These are phyloP conservation scores for Cryptosporidium parvum DNA, from an alignment of 169 alveolate species.

Conservation along the genomic window DNA sequence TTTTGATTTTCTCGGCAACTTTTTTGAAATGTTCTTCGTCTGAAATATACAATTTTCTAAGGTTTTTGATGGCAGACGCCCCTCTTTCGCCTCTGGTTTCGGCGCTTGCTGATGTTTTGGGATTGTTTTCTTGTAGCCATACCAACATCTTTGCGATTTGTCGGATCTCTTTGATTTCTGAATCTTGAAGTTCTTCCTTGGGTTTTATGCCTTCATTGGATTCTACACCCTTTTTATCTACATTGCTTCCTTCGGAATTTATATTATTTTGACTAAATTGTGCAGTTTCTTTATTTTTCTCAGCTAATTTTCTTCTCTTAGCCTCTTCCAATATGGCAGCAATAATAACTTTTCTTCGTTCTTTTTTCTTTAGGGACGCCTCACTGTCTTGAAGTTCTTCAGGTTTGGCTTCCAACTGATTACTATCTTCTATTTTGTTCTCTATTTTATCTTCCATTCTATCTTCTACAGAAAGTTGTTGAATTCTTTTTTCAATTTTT, in stretches of 20 bases:
- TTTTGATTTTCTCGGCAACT: conserved; percentile 19
- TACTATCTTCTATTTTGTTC: neutral
- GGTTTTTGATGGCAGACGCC: conserved; percentile 7
- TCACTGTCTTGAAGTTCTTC: neutral
- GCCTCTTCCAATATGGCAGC: conserved; percentile 7
- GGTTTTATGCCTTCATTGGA: neutral
- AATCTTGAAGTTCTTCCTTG: neutral
- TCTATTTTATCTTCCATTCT: neutral
- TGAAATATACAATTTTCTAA: neutral
- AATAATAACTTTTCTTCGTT: conserved; percentile 4
- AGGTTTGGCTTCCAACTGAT: neutral
- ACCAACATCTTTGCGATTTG: conserved; percentile 46
- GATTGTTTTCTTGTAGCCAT: conserved; percentile 50
- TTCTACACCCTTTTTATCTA: neutral
- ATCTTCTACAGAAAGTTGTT: conserved; percentile 41
- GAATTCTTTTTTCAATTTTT: conserved; percentile 38
- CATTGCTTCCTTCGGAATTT: neutral
- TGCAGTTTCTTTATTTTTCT: conserved; percentile 6
- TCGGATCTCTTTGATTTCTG: neutral
- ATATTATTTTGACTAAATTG: neutral
- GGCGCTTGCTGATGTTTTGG: neutral
- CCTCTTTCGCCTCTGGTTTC: conserved; percentile 46
- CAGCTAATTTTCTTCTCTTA: neutral
- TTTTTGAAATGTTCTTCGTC: neutral
- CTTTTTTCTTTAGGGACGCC: neutral